phyloP scores from a whole-genome alignment of 192 early-diverging fungal genomes.

The Coemansia sp. region DNA sequence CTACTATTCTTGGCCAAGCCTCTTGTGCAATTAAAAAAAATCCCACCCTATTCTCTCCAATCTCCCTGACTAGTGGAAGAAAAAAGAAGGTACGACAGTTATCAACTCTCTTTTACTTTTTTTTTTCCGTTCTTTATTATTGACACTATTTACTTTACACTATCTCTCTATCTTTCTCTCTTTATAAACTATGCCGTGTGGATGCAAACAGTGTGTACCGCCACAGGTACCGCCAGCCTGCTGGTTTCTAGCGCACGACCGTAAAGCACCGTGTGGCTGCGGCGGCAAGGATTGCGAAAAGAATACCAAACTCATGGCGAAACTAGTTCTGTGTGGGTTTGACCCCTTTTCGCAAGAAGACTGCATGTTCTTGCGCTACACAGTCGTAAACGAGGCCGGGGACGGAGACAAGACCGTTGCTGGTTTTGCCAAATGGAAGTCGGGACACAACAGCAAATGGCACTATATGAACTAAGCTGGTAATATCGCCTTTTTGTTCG shows the following conservation, averaged over 20 bases:
- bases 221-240: conserved; percentile 33
- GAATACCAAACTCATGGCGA: conserved; percentile 38
- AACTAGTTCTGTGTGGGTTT: conserved; percentile 43
- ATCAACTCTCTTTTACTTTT: background rate
- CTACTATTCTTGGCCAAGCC: conserved; percentile 6
- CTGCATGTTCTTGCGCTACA: conserved; percentile 44
- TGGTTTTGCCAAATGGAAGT: conserved; percentile 51
- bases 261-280: conserved; percentile 49
- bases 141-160: background rate
- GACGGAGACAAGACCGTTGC: conserved; percentile 39
- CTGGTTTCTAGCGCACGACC: conserved; percentile 49
- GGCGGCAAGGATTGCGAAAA: conserved; percentile 40
- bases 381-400: conserved; percentile 38
- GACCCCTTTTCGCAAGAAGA: conserved; percentile 40
- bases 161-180: background rate
- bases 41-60: background rate
- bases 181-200: conserved; percentile 30
- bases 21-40: background rate
- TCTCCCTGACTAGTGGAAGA: background rate
- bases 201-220: conserved; percentile 18
- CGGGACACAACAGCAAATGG: conserved; percentile 40
- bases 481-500: conserved; percentile 10
- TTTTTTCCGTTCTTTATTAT: background rate
- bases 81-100: background rate
- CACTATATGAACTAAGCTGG: conserved; percentile 26